These are phyloP conservation scores for Aspergillus sp. DNA, from an alignment of 2,329 filamentous ascomycete genomes.

Conservation along the genomic window DNA sequence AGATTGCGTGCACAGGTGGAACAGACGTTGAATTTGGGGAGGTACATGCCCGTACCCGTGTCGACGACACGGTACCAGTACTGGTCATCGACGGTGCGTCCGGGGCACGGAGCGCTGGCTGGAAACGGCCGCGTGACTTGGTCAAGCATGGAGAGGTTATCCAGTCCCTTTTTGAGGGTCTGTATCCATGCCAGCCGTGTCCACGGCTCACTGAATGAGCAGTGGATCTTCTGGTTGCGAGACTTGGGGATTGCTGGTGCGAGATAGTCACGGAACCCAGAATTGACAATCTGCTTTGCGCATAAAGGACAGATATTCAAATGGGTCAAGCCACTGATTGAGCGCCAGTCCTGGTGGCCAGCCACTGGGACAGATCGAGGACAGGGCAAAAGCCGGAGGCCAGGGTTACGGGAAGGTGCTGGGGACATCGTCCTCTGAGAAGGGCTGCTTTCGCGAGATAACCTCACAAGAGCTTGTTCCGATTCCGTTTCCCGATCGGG, in stretches of 20 bases:
- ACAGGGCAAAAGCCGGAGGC: constrained; percentile 54
- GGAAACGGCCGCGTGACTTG: constrained; percentile 57
- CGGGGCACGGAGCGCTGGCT: constrained; percentile 49
- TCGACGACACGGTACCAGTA: constrained; percentile 71
- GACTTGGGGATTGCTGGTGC: constrained; percentile 52
- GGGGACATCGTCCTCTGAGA: background rate
- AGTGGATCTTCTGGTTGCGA: constrained; percentile 53
- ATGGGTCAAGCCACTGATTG: constrained; percentile 58
- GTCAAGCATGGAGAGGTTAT: constrained; percentile 61
- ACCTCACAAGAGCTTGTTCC: background rate
- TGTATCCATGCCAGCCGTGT: constrained; percentile 77
- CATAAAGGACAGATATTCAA: constrained; percentile 81
- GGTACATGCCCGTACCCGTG: constrained; percentile 52
- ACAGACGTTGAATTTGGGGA: constrained; percentile 69
- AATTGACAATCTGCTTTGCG: constrained; percentile 62
- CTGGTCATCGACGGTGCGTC: constrained; percentile 49
- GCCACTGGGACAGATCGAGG: constrained; percentile 55
- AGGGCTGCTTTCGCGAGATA: background rate
- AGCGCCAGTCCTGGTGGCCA: constrained; percentile 71
- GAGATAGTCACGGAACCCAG: constrained; percentile 61
- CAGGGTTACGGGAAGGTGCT: constrained; percentile 10
- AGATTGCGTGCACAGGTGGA: constrained; percentile 63
- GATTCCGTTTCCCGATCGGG: background rate
- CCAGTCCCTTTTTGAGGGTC: constrained; percentile 60
- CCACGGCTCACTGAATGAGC: constrained; percentile 77